Evolutionary conservation across 2,329 filamentous ascomycete genomes (phyloP), one percentile per base, ranked within the genome.

Genomic region (Elsinoe ampelina): DNA sequence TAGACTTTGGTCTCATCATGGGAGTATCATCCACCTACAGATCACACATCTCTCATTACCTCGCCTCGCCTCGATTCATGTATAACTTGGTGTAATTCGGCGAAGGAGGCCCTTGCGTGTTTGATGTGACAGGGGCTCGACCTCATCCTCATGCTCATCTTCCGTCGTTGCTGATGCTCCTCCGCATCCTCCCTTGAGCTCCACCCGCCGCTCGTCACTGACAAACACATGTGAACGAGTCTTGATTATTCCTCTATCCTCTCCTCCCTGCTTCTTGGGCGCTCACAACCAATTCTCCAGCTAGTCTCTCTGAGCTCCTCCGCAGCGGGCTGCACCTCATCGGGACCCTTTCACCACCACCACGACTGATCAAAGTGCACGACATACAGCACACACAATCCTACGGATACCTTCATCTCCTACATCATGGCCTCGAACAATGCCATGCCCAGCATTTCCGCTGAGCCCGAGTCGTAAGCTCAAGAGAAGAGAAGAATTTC

Each of bases 391-490:
- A 22, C 12, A 26, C 2, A 45, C 41, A 45, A 8, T 10, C 13
- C 4, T 5, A 38, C 41, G 5, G n/a, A 4, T 4, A 19, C 8
- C 5, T 19, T 13, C 26, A n/a, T 10, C 17, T 17, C 12, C 6
- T 12, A 1, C 35, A 26, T 8, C 15, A 15, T 32, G 15, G 26
- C 19, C 5, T 35, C 34, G 13, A 39, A 52, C 17, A 11, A 52
- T 52, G 48, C 17, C 26, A 15, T 12, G 2, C 26, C 12, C 7
- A 52, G 19, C 32, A 2, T 19, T 13, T 54, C 54, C 13, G 22
- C 38, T 35, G 58, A 64, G 42, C 64, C 65, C 30, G 63, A 65
- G 59, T 66, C 63, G 64, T 65, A 62, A 45, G 64, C 58, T 43
- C 10, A 2, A 22, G 38, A 19, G 36, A 54, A 36, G 10, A 26